A percentile compares a stretch with the other conserved stretches of the same genome.
These are phyloP conservation scores for Colletotrichum phormii DNA, from an alignment of 2,329 filamentous ascomycete species.

Conservation along the genomic window DNA sequence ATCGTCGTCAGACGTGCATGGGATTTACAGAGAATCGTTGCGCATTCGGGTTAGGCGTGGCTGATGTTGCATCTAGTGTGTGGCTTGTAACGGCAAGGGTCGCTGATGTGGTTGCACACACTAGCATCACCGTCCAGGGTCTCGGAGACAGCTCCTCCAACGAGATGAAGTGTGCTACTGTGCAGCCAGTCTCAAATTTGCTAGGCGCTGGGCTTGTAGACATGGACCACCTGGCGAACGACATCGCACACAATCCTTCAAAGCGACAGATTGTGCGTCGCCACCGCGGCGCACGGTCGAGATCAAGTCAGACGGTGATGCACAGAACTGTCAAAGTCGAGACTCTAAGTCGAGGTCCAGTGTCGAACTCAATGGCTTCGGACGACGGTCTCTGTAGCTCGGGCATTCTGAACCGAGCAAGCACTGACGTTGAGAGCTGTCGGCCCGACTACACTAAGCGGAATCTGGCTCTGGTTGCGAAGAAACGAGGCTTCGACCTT, in stretches of 20 bases:
- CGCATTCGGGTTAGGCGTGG: slow-evolving; percentile 12
- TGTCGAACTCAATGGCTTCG: not conserved
- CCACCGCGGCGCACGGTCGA: slow-evolving; percentile 1
- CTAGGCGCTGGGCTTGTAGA: not conserved
- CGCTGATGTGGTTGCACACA: not conserved
- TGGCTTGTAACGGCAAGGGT: slow-evolving; percentile 16
- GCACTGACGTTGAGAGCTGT: not conserved
- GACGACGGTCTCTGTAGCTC: not conserved
- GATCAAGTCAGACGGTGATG: not conserved
- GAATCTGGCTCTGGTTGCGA: slow-evolving; percentile 21
- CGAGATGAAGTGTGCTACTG: too few relatives aligned
- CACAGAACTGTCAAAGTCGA: not conserved
- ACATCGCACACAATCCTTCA: not conserved
- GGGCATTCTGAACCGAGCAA: not conserved
- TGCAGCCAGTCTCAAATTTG: too few relatives aligned
- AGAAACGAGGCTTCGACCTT: not conserved
- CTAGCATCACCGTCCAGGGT: too few relatives aligned
- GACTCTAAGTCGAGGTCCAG: not conserved
- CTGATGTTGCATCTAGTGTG: not conserved
- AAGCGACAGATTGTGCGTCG: not conserved
- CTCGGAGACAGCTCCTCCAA: too few relatives aligned
- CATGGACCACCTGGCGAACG: not conserved
- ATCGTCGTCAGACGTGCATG: slow-evolving; percentile 22
- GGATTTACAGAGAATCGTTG: slow-evolving; percentile 15
- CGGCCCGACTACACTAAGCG: slow-evolving; percentile 9